These are phyloP conservation scores for Trypanosoma rangeli DNA, from an alignment of 208 protist genomes.

Conservation along the genomic window DNA sequence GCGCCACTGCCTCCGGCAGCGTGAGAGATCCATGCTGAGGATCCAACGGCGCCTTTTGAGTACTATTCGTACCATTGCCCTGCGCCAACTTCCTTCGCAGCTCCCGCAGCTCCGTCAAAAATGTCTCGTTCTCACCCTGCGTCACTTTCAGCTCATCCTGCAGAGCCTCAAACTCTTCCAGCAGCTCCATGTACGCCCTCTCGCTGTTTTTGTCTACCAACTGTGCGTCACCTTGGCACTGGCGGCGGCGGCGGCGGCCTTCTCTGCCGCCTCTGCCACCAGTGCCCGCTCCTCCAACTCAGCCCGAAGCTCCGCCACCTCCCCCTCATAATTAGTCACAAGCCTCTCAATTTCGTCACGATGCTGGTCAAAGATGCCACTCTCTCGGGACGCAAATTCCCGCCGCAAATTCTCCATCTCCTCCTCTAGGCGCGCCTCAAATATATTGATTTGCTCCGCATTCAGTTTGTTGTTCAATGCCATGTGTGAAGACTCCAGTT, in stretches of 20 bases:
- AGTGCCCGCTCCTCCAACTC: slow-evolving; percentile 36
- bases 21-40: slow-evolving; percentile 1
- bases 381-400: slow-evolving; percentile 54
- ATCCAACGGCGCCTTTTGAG: not conserved
- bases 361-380: slow-evolving; percentile 56
- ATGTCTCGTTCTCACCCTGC: slow-evolving; percentile 25
- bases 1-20: slow-evolving; percentile 33
- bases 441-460: slow-evolving; percentile 54
- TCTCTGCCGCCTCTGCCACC: slow-evolving; percentile 25
- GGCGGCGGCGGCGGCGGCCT: not conserved
- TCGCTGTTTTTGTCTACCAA: slow-evolving; percentile 21
- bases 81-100: not conserved
- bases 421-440: slow-evolving; percentile 53
- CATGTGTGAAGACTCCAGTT: slow-evolving; percentile 31
- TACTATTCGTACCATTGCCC: not conserved
- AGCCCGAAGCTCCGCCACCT: slow-evolving; percentile 40
- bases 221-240: not conserved
- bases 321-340: slow-evolving; percentile 44
- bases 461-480: slow-evolving; percentile 34
- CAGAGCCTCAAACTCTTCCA: slow-evolving; percentile 57
- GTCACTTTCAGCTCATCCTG: slow-evolving; percentile 29
- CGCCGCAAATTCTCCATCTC: slow-evolving; percentile 40
- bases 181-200: slow-evolving; percentile 48
- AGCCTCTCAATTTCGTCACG: slow-evolving; percentile 66
- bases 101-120: slow-evolving; percentile 9